phyloP scores from a whole-genome alignment of 352 stramenopile species.

The Sclerospora graminicola region DNA sequence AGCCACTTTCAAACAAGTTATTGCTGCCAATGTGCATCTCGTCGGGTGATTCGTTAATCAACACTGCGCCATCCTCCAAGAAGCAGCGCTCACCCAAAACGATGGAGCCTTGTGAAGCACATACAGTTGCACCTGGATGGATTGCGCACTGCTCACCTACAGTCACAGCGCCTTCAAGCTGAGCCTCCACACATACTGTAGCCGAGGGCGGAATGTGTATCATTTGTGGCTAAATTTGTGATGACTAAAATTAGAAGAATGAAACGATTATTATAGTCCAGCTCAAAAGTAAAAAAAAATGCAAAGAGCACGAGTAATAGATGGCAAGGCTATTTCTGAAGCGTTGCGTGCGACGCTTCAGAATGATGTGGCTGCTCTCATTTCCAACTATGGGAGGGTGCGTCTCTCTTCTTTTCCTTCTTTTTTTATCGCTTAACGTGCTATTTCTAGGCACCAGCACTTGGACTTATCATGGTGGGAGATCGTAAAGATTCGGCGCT shows the following conservation, averaged over 20 bases:
- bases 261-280: no score
- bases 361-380: slow-evolving; percentile 46
- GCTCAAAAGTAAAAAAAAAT: neutral
- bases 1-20: slow-evolving; percentile 78
- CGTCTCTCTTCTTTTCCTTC: neutral
- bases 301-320: slow-evolving; percentile 35
- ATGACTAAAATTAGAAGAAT: neutral
- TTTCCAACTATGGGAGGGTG: slow-evolving; percentile 34
- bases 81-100: slow-evolving; percentile 60
- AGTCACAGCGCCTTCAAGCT: slow-evolving; percentile 28
- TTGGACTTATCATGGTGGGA: slow-evolving; percentile 98
- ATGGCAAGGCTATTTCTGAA: slow-evolving; percentile 60
- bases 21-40: slow-evolving; percentile 45
- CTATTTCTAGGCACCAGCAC: slow-evolving; percentile 71
- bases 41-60: slow-evolving; percentile 17
- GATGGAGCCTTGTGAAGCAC: slow-evolving; percentile 26
- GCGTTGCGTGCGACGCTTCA: slow-evolving; percentile 51
- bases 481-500: slow-evolving; percentile 92
- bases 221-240: neutral
- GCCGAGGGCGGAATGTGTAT: slow-evolving; percentile 21
- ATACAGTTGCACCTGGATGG: slow-evolving; percentile 34
- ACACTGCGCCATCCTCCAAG: slow-evolving; percentile 48
- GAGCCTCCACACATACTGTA: slow-evolving; percentile 40
- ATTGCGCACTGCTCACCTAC: slow-evolving; percentile 35
- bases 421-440: neutral